A percentile compares a stretch with the other conserved stretches of the same genome.
Evolutionary conservation across 2,329 filamentous ascomycete species (phyloP).

Genomic region (Parastagonospora nodorum): DNA sequence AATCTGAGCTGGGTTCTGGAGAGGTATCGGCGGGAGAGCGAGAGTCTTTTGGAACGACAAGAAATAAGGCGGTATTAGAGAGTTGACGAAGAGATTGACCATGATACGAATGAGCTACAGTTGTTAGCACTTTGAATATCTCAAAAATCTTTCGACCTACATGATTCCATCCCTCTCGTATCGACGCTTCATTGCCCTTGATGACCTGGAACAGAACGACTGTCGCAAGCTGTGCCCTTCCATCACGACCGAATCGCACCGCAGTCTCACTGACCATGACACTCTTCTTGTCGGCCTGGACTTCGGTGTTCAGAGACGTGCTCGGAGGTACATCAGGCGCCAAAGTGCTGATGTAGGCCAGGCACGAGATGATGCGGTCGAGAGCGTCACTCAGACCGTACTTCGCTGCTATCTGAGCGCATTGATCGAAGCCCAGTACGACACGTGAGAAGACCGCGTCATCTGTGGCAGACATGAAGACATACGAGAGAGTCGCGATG

Average conservation of each 20-base stretch:
- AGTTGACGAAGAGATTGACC: slow-evolving; percentile 95
- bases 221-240: slow-evolving; percentile 89
- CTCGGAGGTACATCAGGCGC: slow-evolving; percentile 77
- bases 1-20: slow-evolving; percentile 89
- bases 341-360: slow-evolving; percentile 88
- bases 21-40: slow-evolving; percentile 78
- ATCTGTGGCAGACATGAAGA: slow-evolving; percentile 98
- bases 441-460: slow-evolving; percentile 94
- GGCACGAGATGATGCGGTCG: slow-evolving; percentile 88
- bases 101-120: slow-evolving; percentile 83
- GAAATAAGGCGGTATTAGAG: slow-evolving; percentile 83
- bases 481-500: slow-evolving; percentile 91
- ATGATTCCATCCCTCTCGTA: slow-evolving; percentile 78
- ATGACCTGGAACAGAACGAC: slow-evolving; percentile 95
- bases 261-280: slow-evolving; percentile 99
- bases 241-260: slow-evolving; percentile 91
- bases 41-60: slow-evolving; percentile 66
- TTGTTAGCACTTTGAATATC: slow-evolving; percentile 45
- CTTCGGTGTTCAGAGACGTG: slow-evolving; percentile 90
- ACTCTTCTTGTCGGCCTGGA: slow-evolving; percentile 86
- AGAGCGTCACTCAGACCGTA: slow-evolving; percentile 84
- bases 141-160: slow-evolving; percentile 55
- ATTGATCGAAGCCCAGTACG: slow-evolving; percentile 94
- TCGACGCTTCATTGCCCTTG: slow-evolving; percentile 78
- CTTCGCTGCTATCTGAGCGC: slow-evolving; percentile 85